phyloP scores from a whole-genome alignment of 2,329 filamentous ascomycete genomes.

The Stagonosporopsis tanaceti region DNA sequence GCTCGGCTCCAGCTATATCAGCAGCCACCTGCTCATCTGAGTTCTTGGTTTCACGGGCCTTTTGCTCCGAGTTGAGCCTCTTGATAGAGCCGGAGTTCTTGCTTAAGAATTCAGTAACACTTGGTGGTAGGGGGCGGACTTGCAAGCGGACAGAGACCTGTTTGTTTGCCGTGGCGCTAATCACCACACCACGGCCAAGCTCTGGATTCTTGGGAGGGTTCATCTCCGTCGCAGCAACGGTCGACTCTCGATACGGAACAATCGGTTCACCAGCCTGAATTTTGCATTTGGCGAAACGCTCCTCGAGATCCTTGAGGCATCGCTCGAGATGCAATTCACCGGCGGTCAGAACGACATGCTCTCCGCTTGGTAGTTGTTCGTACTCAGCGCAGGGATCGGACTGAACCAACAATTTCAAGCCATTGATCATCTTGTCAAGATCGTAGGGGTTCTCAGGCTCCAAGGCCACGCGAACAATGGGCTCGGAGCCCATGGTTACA shows the following conservation, averaged over 20 bases:
- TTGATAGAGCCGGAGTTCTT: slow-evolving; percentile 84
- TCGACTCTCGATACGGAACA: slow-evolving; percentile 93
- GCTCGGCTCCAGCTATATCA: slow-evolving; percentile 60
- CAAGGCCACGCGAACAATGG: slow-evolving; percentile 94
- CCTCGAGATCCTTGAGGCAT: slow-evolving; percentile 89
- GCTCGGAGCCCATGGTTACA: slow-evolving; percentile 79
- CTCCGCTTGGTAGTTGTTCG: slow-evolving; percentile 88
- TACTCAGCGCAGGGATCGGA: slow-evolving; percentile 97
- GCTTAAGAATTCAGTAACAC: slow-evolving; percentile 83
- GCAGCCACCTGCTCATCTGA: slow-evolving; percentile 41
- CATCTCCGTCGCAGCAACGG: slow-evolving; percentile 90
- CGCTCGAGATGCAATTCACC: slow-evolving; percentile 94
- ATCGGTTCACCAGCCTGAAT: slow-evolving; percentile 94
- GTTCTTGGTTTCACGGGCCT: slow-evolving; percentile 57
- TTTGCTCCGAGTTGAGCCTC: slow-evolving; percentile 75
- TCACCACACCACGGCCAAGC: slow-evolving; percentile 80
- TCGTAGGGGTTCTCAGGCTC: slow-evolving; percentile 91
- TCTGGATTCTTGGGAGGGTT: slow-evolving; percentile 85
- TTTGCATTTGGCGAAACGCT: slow-evolving; percentile 92
- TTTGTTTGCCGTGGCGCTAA: slow-evolving; percentile 81
- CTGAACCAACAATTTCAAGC: slow-evolving; percentile 85
- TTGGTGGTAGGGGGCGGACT: slow-evolving; percentile 78
- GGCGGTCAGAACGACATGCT: slow-evolving; percentile 93
- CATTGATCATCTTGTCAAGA: slow-evolving; percentile 92
- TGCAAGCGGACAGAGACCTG: slow-evolving; percentile 80